Evolutionary conservation across 2,329 filamentous ascomycete genomes (phyloP), one percentile per base, ranked within the genome.

Genomic region (Ambrosiella xylebori): DNA sequence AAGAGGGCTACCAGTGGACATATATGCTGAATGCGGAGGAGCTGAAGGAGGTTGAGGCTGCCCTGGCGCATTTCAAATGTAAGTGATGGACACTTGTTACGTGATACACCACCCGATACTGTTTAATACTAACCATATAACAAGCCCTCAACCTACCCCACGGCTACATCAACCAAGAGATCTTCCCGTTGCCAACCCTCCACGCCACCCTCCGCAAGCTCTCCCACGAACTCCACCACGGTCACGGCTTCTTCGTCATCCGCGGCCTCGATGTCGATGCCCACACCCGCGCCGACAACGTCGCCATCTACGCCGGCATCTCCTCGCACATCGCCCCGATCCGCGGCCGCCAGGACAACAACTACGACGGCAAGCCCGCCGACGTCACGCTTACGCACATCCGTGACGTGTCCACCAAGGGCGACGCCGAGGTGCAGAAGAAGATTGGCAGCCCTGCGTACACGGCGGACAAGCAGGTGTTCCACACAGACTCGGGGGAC

Each of bases 241-340:
- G 80, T 1, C 74, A 76, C 54, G 81, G 81, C 1, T 82, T 84
- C 69, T 77, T 77, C 53, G 78, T 82, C 1, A 65, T 85, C 13
- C 75, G 79, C 1, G 81, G 81, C 5, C 64, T 84, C 0, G 72
- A 73, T 1, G 74, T 80, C 0, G 71, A 74, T 8, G 68, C 70
- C 3, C 74, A 82, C 64, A 71, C 70, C 0, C 73, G 74, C 15
- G 75, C 81, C 61, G 78, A 83, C 1, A 81, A 79, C 59, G 64
- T 80, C 37, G 74, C 77, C 61, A 76, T 82, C 60, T 84, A 82
- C 63, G 72, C 77, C 1, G 81, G 81, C 0, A 66, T 84, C 1
- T 76, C 80, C 0, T 71, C 77, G 0, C 79, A 84, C 61, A 70
- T 85, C 2, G 81, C 76, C 0, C 66, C 74, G 0, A 66, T 73